Base-by-base conservation (phyloP, 495 filamentous ascomycete genomes). In the Neurospora tetraspora region DNA sequence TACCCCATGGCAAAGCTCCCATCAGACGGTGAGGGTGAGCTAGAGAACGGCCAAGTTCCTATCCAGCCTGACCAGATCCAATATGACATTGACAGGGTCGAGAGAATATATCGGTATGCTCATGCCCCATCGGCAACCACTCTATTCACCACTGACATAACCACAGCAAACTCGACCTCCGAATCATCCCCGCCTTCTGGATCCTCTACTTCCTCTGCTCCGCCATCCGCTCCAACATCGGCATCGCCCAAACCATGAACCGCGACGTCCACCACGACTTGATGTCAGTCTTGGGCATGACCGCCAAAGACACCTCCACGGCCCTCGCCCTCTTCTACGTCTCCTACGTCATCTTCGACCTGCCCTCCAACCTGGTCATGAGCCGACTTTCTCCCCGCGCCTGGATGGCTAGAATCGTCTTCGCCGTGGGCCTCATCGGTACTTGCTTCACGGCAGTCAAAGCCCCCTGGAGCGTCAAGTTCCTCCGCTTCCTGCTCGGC, bases 141-240 rank as follows among this genome's bases (percentile, higher is more conserved):
- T 53, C 11, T 7, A 42, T 43, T 70, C 70, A 43, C 4, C 39
- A 71, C 69, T 73, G 18, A 69, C 70, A 40, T 8, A 3, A 36
- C 65, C 11, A 39, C 69, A 89, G 88, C 72, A 97, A 96, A 80
- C 84, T 97, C 71, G 94, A 97, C 77, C 85, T 84, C 11, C 90
- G 94, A 61, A 95, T 97, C 79, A 91, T 97, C 73, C 92, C 93
- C 78, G 93, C 94, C 43, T 94, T 97, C 81, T 97, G 94, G 94
- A 82, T 91, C n/a, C 86, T 97, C 9, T 97, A 97, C 82, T 97
- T 97, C 80, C 86, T 97, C 72, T 93, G 92, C 85, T 96, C 94
- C 1, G 93, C 93, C 70, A 93, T 97, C 78, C 90, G 93, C 65
- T 94, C 92, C 74, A 97, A 96, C 85, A 91, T 97, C 74, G 92